Conservation (phyloP, 176 grass and related monocot genomes). For the Luzula sylvatica region DNA sequence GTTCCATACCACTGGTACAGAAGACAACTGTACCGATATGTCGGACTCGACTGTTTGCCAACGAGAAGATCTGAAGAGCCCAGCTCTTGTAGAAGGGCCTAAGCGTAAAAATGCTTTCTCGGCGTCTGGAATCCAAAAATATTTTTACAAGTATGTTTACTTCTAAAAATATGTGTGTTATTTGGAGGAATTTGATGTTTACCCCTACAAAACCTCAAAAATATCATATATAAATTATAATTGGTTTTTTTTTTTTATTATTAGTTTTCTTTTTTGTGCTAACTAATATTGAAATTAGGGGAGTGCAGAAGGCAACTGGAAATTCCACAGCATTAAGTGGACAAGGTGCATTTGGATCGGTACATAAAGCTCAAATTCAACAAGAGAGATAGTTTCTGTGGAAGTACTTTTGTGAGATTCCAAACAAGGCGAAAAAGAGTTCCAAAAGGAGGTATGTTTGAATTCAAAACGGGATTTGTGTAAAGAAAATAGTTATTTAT, state of each 20-base stretch:
- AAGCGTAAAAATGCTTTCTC: slow-evolving; percentile 51
- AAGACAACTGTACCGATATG: slow-evolving; percentile 34
- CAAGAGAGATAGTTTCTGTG: slow-evolving; percentile 80
- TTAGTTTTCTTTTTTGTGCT: too few species aligned
- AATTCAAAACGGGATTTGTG: neutral
- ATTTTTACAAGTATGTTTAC: slow-evolving; percentile 80
- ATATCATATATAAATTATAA: too few species aligned
- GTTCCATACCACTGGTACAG: slow-evolving; percentile 42
- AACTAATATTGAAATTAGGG: slow-evolving; percentile 37
- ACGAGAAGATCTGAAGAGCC: slow-evolving; percentile 16
- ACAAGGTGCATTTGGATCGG: slow-evolving; percentile 83
- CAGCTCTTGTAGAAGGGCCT: slow-evolving; percentile 39
- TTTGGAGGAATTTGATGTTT: too few species aligned
- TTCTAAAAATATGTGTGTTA: too few species aligned
- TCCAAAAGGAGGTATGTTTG: slow-evolving; percentile 72
- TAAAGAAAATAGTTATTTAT: slow-evolving; percentile 1
- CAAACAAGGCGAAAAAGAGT: slow-evolving; percentile 95
- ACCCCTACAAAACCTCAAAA: too few species aligned
- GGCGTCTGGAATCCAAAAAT: slow-evolving; percentile 85
- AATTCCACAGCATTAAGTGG: slow-evolving; percentile 90
- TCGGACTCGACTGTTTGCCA: slow-evolving; percentile 34
- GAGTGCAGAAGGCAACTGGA: slow-evolving; percentile 71
- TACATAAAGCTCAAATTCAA: slow-evolving; percentile 83
- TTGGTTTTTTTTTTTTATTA: too few species aligned
- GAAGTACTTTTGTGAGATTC: slow-evolving; percentile 82